Evolutionary conservation across 2,329 filamentous ascomycete species (phyloP).

Genomic region (Venturia aucupariae): DNA sequence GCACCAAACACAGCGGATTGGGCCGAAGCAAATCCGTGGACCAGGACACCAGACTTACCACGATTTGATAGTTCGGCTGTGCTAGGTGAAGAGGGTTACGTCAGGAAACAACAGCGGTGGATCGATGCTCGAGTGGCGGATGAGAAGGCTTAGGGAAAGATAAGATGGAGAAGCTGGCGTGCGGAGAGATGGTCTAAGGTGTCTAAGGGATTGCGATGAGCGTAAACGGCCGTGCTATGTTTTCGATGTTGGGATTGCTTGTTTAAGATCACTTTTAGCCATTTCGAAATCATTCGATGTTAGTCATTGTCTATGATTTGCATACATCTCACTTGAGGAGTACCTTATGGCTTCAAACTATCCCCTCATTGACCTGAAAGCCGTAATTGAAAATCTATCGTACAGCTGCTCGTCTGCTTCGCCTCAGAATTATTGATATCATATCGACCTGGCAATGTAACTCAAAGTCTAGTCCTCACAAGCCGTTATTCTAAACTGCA

Average conservation of each 20-base stretch:
- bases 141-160: neutral
- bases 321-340: neutral
- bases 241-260: neutral
- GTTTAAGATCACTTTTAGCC: neutral
- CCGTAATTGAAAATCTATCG: too few species aligned
- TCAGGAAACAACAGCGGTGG: neutral
- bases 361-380: too few species aligned
- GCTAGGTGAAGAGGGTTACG: neutral
- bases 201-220: too few species aligned
- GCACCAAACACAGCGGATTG: neutral
- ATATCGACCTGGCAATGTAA: too few species aligned
- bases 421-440: too few species aligned
- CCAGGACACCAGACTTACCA: neutral
- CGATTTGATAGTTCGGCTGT: neutral
- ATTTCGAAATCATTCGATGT: neutral
- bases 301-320: neutral
- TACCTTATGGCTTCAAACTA: neutral
- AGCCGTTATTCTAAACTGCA: too few species aligned
- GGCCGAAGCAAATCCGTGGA: neutral
- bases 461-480: too few species aligned
- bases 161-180: neutral
- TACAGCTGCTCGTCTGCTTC: too few species aligned
- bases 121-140: neutral
- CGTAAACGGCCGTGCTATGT: neutral
- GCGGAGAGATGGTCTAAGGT: neutral